Percentiles rank a stretch among this genome's conserved stretches.
Evolutionary conservation across 768 basidiomycete genomes (phyloP).

Genomic region (Amanita rubescens): DNA sequence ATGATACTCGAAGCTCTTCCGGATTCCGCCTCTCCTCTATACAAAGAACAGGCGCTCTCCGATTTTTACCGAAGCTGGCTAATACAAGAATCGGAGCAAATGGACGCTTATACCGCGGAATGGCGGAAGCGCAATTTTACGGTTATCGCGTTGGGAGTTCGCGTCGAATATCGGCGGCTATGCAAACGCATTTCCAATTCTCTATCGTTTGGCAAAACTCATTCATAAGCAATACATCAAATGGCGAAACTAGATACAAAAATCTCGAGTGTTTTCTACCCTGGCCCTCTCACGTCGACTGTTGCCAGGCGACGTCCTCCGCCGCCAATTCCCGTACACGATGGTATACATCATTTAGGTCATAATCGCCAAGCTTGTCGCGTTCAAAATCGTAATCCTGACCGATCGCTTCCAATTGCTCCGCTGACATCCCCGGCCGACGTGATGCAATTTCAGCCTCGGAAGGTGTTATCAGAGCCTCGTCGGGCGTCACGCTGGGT

Average conservation of each 20-base stretch:
- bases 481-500: slow-evolving; percentile 47
- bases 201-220: slow-evolving; percentile 17
- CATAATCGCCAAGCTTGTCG: slow-evolving; percentile 47
- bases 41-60: slow-evolving; percentile 63
- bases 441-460: slow-evolving; percentile 56
- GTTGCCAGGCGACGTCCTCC: slow-evolving; percentile 37
- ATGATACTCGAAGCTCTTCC: slow-evolving; percentile 52
- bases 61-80: slow-evolving; percentile 73
- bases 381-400: slow-evolving; percentile 60
- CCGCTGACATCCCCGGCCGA: slow-evolving; percentile 67
- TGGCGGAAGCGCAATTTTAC: slow-evolving; percentile 59
- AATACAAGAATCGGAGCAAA: slow-evolving; percentile 52
- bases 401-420: slow-evolving; percentile 51
- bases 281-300: slow-evolving; percentile 3
- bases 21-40: slow-evolving; percentile 35
- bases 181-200: slow-evolving; percentile 23
- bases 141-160: slow-evolving; percentile 50
- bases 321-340: slow-evolving; percentile 57
- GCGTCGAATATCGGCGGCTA: slow-evolving; percentile 44
- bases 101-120: slow-evolving; percentile 53
- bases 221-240: slow-evolving; percentile 7
- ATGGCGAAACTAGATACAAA: slow-evolving; percentile 9
- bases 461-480: slow-evolving; percentile 53
- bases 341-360: slow-evolving; percentile 53
- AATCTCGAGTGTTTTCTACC: not conserved